Evolutionary conservation across 768 basidiomycete genomes (phyloP).

Genomic region (Psilocybe cyanescens): DNA sequence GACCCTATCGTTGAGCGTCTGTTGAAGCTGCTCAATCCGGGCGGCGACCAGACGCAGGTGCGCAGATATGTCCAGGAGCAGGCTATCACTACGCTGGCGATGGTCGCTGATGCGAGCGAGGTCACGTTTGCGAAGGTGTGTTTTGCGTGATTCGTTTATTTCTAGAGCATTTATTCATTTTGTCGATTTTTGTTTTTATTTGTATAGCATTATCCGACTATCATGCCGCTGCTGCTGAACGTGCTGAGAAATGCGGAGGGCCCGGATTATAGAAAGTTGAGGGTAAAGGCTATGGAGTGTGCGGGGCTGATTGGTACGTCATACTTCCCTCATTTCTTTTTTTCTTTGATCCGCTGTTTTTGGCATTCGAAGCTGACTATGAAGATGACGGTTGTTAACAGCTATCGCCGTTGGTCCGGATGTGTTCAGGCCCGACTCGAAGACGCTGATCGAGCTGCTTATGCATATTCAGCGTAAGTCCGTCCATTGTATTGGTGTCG

Average conservation of each 20-base stretch:
- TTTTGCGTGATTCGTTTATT: not conserved
- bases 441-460: constrained; percentile 70
- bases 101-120: constrained; percentile 89
- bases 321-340: not conserved
- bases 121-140: constrained; percentile 55
- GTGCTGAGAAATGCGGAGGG: constrained; percentile 76
- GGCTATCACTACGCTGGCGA: constrained; percentile 84
- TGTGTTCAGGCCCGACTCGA: constrained; percentile 76
- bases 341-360: not conserved
- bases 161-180: no score
- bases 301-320: constrained; percentile 80
- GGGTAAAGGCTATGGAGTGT: constrained; percentile 91
- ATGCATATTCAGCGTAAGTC: constrained; percentile 76
- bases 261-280: constrained; percentile 65
- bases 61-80: constrained; percentile 84
- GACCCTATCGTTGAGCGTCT: constrained; percentile 80
- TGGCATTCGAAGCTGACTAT: not conserved
- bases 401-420: constrained; percentile 88
- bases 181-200: not conserved
- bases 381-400: constrained; percentile 26
- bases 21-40: constrained; percentile 65
- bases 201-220: constrained; percentile 26
- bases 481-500: not conserved
- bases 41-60: constrained; percentile 43
- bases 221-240: constrained; percentile 57